Base-by-base conservation (phyloP, 106 monocot genomes). In the Dendrobium catenatum region DNA sequence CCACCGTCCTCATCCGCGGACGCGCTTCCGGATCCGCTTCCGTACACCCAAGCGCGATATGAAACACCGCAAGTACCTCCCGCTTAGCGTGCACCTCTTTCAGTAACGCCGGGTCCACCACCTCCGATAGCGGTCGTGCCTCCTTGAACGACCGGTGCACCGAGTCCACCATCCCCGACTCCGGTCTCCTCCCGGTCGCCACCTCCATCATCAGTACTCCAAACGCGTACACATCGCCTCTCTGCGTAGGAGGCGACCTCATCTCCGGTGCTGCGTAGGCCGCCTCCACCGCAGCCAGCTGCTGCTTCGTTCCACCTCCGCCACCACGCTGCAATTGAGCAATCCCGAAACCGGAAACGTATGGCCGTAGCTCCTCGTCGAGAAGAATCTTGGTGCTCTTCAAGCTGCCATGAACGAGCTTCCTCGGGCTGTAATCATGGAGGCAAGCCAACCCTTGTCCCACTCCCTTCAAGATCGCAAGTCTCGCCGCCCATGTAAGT, bases 21-120 rank as follows among this genome's bases (percentile, higher is more conserved):
- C 96, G 83, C 66, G 81, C 15, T 51, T 96, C 96, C 20, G 86
- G 87, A 78, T 96, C 91, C 1, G 61, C 10, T 58, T 96, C 96
- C 9, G 96, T 96, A 87, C 96, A 96, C 10, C 91, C 91, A 0
- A 96, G 85, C 0, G 96, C 96, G 17, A 93, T 90, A 44, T 96
- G 96, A 78, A 96, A 96, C 13, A 92, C 91, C 0, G 91, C 89
- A 33, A 96, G 87, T 68, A 96, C 96, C 87, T 96, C 90, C 77
- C 87, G 88, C 88, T 96, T 96, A 16, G 91, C 93, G 43, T 96
- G 84, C 47, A 96, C 96, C 87, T 96, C 93, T 68, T 88, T 87
- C 16, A 91, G 84, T 48, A 96, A 82, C n/a, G 87, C 42, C 4
- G 93, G 93, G 79, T 96, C 96, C 11, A 96, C 91, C 56, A 96